A percentile compares a stretch with the other conserved stretches of the same genome.
These are phyloP conservation scores for Takakia lepidozioides DNA, from an alignment of 225 moss, liverwort and hornwort genomes.

Conservation along the genomic window DNA sequence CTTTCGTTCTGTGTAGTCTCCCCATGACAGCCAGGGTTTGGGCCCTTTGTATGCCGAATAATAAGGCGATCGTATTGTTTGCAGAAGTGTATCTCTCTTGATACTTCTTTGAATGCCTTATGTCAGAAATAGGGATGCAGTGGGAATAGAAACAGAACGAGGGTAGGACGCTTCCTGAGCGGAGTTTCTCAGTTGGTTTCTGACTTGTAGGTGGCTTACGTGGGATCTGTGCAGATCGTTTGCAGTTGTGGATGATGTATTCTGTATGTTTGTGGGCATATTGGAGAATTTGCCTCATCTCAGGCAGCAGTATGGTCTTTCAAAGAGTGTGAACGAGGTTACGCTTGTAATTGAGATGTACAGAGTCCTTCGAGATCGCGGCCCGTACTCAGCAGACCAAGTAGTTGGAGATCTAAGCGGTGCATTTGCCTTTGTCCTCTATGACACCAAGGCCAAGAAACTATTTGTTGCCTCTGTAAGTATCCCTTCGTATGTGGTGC, in stretches of 20 bases:
- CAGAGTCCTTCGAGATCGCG: constrained; percentile 75
- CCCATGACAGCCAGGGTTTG: too few relatives aligned
- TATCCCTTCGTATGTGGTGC: too few relatives aligned
- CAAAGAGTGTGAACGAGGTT: constrained; percentile 54
- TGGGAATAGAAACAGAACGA: too few relatives aligned
- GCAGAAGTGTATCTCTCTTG: too few relatives aligned
- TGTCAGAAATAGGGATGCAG: too few relatives aligned
- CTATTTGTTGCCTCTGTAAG: constrained; percentile 76
- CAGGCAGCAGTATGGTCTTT: constrained; percentile 74
- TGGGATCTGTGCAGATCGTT: constrained; percentile 38
- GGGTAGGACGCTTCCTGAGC: too few relatives aligned
- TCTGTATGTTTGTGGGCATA: constrained; percentile 80
- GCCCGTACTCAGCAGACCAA: constrained; percentile 87
- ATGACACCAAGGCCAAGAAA: constrained; percentile 55
- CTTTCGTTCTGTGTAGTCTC: too few relatives aligned
- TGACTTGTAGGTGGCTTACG: neutral
- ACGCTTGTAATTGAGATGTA: constrained; percentile 85
- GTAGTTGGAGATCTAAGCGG: constrained; percentile 66
- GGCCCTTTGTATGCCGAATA: too few relatives aligned
- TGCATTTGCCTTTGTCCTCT: constrained; percentile 73
- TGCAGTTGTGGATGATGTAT: constrained; percentile 69
- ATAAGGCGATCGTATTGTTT: too few relatives aligned
- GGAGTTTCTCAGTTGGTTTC: neutral
- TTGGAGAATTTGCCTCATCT: constrained; percentile 71
- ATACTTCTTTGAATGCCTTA: too few relatives aligned